Base-by-base conservation (phyloP, 2,329 filamentous ascomycete genomes). In the Beauveria varroae region DNA sequence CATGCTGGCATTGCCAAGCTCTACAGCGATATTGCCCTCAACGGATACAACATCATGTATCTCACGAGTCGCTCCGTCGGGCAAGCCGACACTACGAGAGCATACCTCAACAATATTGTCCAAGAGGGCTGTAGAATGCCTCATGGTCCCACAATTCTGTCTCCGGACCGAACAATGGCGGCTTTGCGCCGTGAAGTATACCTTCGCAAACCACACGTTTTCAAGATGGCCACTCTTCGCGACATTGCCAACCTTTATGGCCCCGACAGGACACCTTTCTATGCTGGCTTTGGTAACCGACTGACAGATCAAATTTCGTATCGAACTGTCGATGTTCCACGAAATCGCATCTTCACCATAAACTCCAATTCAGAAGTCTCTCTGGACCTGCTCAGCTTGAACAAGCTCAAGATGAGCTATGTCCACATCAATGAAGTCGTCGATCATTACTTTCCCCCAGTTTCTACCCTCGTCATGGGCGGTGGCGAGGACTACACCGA, bases 31-130 rank as follows among this genome's bases (percentile, higher is more conserved):
- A 99, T 99, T 67, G 86, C 87, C 1, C 87, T 89, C 68, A 99
- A 99, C 69, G 95, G 95, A 7, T 99, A 98, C 80, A 98, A 99
- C 73, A 96, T 99, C 71, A 92, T 99, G 84, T 99, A 99, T 72
- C 82, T 99, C 51, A 99, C 95, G 0, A 96, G 90, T 72, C 87
- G 95, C 57, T 95, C 91, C 16, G 93, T 98, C 51, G 96, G 95
- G 0, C 93, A 96, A 74, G 90, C 95, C 18, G 95, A 99, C 74
- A 92, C 81, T 0, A 99, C 95, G 1, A 81, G 95, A 62, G 85
- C 91, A 0, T 99, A 99, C 72, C 81, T 99, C 3, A 89, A 93
- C 63, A 92, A 93, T 28, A 91, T 99, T 24, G 80, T 86, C 9
- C 95, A 99, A 73, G 93, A 96, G 62, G 88, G 88, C 34, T 96